Evolutionary conservation across 495 filamentous ascomycete genomes (phyloP), one percentile per base, ranked within the genome.

Genomic region (Trichoderma orchidacearum): DNA sequence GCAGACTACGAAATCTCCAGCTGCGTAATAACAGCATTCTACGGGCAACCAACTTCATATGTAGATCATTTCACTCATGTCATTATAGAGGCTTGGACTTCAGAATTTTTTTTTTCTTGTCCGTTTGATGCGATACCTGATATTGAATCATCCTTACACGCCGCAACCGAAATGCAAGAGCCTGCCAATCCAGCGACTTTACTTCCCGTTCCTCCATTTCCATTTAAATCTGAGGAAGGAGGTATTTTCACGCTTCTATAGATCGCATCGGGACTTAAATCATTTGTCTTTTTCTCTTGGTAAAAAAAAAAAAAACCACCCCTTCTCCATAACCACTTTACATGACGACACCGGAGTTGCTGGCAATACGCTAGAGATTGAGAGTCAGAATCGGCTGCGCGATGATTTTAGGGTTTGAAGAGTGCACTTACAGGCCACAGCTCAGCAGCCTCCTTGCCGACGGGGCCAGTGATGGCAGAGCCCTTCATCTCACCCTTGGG

Each of bases 401-500:
- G 32, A 48, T 36, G 57, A 50, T 56, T 32, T 28, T 12, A 3
- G 21, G 4, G 4, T 6, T 8, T 17, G 23, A 3, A 29, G 15
- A 50, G 9, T 25, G n/a, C 58, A 77, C 85, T 75, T 79, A 92
- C 87, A 73, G 93, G 93, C 93, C 93, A 98, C 69, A 97, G 83
- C 80, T 98, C 93, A 74, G 93, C 93, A 72, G 93, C 94, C 77
- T 98, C 93, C 85, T 98, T 99, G 72, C 94, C 93, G 71, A 99
- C 94, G 56, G 94, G 94, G 57, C 93, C 93, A 63, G 93, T 99
- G 70, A 99, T 97, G 72, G 93, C 93, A 60, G 89, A 95, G 70
- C 93, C 93, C 84, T 99, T 99, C 93, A 99, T 99, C 80, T 99
- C 93, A 78, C 93, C 93, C 85, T 99, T 99, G 75, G 90, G 89